Percentiles rank a stretch among this genome's conserved stretches.
These are phyloP conservation scores for Arbutus unedo DNA, from an alignment of 148 eudicot genomes.

Conservation along the genomic window DNA sequence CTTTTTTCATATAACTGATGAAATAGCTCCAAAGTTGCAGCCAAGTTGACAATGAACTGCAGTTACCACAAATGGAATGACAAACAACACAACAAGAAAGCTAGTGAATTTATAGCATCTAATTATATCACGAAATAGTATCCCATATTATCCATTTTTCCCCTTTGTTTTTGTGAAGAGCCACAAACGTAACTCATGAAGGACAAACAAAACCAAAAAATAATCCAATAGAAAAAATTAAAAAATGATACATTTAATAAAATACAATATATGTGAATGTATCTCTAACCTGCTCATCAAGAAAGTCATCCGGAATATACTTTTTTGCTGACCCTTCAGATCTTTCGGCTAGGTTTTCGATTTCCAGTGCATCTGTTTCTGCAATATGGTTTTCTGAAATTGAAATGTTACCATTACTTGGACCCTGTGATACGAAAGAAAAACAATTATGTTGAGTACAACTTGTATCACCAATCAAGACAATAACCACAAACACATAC, in stretches of 20 bases:
- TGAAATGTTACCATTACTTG: conserved; percentile 52
- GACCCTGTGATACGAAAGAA: conserved; percentile 44
- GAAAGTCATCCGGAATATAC: conserved; percentile 47
- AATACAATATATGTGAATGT: neutral
- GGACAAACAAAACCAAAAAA: conserved; percentile 3
- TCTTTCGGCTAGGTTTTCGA: conserved; percentile 27
- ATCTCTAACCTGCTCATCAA: conserved; percentile 69
- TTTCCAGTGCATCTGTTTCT: conserved; percentile 29
- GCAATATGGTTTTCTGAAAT: conserved; percentile 32
- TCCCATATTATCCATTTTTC: neutral
- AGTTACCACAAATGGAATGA: neutral
- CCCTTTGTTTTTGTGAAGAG: neutral
- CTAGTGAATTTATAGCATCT: neutral
- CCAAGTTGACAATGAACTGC: neutral
- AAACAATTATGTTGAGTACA: conserved; percentile 34
- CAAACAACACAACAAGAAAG: neutral
- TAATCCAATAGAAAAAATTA: neutral
- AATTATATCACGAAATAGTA: neutral
- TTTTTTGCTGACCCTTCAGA: conserved; percentile 31
- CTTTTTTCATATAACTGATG: neutral
- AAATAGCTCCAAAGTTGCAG: neutral
- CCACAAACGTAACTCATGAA: neutral
- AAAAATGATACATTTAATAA: neutral
- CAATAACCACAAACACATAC: conserved; percentile 49
- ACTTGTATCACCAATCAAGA: conserved; percentile 19